Percentiles rank a stretch among this genome's conserved stretches.
phyloP scores from a whole-genome alignment of 2,329 filamentous ascomycete species.

The Bisporella sp. region DNA sequence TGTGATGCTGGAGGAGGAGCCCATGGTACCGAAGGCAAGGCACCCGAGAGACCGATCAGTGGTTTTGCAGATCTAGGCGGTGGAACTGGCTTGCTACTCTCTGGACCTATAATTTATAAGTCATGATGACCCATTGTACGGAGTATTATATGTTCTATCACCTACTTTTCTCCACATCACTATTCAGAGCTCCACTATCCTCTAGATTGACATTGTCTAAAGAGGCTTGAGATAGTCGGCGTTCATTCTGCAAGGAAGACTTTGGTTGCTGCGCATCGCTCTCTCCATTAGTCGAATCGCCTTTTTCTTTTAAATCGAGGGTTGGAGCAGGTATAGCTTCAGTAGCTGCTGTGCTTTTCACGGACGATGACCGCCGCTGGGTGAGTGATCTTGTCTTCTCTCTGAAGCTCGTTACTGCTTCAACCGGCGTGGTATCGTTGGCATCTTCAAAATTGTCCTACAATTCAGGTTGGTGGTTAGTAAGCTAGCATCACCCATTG shows the following conservation, averaged over 20 bases:
- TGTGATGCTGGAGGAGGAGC: slow-evolving; percentile 36
- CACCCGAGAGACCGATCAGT: slow-evolving; percentile 64
- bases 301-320: not conserved
- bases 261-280: slow-evolving; percentile 30
- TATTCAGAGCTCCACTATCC: slow-evolving; percentile 34
- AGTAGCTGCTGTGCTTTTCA: slow-evolving; percentile 18
- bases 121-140: not conserved
- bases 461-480: slow-evolving; percentile 5
- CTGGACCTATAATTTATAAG: slow-evolving; percentile 17
- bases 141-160: not conserved
- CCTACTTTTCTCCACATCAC: not conserved
- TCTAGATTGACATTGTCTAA: slow-evolving; percentile 61
- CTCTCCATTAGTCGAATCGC: slow-evolving; percentile 11
- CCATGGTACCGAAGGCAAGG: slow-evolving; percentile 68
- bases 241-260: slow-evolving; percentile 39
- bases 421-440: slow-evolving; percentile 41
- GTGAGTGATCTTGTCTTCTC: slow-evolving; percentile 29
- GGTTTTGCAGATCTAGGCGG: slow-evolving; percentile 28
- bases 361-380: slow-evolving; percentile 32
- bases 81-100: slow-evolving; percentile 23
- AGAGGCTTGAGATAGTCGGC: slow-evolving; percentile 47
- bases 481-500: not conserved
- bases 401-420: slow-evolving; percentile 12
- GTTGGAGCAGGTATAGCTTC: slow-evolving; percentile 17
- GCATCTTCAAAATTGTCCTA: slow-evolving; percentile 84